A percentile compares a stretch with the other conserved stretches of the same genome.
phyloP scores from a whole-genome alignment of 805 yeast genomes.

The Nakazawaea sp. region DNA sequence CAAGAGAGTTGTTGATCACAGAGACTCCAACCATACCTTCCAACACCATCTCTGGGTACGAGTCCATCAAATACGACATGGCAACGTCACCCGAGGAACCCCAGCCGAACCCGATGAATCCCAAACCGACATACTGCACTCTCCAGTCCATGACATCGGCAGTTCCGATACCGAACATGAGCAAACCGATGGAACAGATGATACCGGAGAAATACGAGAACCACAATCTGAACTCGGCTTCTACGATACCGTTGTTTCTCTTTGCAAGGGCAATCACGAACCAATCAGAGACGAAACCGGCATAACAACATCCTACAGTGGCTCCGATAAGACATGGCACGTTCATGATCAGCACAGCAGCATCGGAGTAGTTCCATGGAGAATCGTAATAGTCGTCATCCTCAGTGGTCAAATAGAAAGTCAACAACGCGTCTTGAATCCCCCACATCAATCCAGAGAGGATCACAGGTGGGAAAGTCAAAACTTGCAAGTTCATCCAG shows the following conservation, averaged over 20 bases:
- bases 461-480: conserved; percentile 52
- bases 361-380: conserved; percentile 61
- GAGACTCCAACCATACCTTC: conserved; percentile 70
- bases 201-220: conserved; percentile 48
- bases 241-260: conserved; percentile 52
- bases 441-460: conserved; percentile 76
- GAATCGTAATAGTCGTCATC: conserved; percentile 58
- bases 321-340: conserved; percentile 66
- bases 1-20: conserved; percentile 56
- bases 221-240: conserved; percentile 60
- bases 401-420: conserved; percentile 69
- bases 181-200: conserved; percentile 54
- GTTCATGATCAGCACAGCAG: conserved; percentile 71
- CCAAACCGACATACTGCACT: conserved; percentile 52
- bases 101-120: conserved; percentile 61
- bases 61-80: conserved; percentile 59
- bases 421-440: conserved; percentile 66
- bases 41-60: conserved; percentile 62
- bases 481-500: conserved; percentile 16
- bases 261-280: conserved; percentile 58
- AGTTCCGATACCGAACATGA: conserved; percentile 63
- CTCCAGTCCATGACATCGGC: conserved; percentile 41
- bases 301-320: conserved; percentile 56
- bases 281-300: conserved; percentile 53
- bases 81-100: conserved; percentile 70